Conservation (phyloP, 2,329 filamentous ascomycete species). For the Thelonectria olida region DNA sequence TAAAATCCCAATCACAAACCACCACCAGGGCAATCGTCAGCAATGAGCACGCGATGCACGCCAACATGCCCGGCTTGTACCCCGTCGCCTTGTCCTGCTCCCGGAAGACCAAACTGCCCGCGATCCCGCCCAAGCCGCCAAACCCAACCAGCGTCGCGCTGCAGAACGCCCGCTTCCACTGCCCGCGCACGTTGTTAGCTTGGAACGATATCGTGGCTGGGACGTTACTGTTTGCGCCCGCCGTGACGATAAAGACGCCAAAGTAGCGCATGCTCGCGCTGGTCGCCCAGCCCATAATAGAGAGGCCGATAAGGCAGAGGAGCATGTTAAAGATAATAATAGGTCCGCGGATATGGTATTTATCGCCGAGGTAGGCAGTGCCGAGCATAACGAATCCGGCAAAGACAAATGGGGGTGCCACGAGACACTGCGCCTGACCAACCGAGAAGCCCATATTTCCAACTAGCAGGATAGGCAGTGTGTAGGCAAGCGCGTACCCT, state of each 20-base stretch:
- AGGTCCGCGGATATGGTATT: conserved; percentile 71
- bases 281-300: conserved; percentile 75
- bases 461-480: conserved; percentile 78
- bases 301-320: conserved; percentile 73
- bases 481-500: conserved; percentile 80
- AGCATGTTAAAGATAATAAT: conserved; percentile 73
- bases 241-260: conserved; percentile 79
- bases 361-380: conserved; percentile 72
- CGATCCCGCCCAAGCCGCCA: conserved; percentile 82
- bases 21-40: conserved; percentile 57
- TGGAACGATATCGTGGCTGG: conserved; percentile 81
- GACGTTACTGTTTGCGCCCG: conserved; percentile 80
- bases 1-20: conserved; percentile 52
- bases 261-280: conserved; percentile 71
- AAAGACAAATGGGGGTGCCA: conserved; percentile 74
- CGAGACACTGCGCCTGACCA: conserved; percentile 73
- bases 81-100: conserved; percentile 58
- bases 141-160: conserved; percentile 80
- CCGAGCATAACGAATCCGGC: conserved; percentile 70
- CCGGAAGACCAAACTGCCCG: conserved; percentile 77
- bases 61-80: conserved; percentile 65
- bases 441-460: conserved; percentile 70
- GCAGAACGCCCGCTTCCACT: conserved; percentile 87
- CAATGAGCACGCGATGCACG: conserved; percentile 61
- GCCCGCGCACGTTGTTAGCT: conserved; percentile 87